These are phyloP conservation scores for Fulvia fulva DNA, from an alignment of 2,329 filamentous ascomycete genomes.

Conservation along the genomic window DNA sequence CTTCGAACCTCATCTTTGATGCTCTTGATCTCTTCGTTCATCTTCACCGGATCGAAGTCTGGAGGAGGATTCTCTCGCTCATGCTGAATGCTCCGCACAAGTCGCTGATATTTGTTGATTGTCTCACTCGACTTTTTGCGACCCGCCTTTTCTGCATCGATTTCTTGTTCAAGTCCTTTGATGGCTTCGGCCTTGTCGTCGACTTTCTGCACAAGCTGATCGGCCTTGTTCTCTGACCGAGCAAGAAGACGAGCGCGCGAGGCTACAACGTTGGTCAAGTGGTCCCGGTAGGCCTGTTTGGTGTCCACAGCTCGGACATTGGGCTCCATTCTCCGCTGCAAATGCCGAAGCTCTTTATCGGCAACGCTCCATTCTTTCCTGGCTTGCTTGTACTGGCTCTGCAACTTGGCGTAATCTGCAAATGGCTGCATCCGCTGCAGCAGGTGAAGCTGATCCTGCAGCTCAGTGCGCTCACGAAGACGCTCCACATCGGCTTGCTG, in stretches of 20 bases:
- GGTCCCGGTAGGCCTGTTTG: constrained; percentile 64
- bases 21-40: constrained; percentile 68
- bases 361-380: constrained; percentile 56
- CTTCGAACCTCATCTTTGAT: constrained; percentile 47
- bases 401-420: constrained; percentile 59
- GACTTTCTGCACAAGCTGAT: constrained; percentile 35
- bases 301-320: constrained; percentile 63
- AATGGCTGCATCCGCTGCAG: constrained; percentile 64
- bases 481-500: constrained; percentile 80
- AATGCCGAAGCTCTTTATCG: constrained; percentile 52
- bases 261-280: constrained; percentile 54
- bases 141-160: constrained; percentile 39
- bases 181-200: constrained; percentile 37
- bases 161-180: constrained; percentile 34
- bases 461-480: constrained; percentile 68
- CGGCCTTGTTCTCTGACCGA: constrained; percentile 50
- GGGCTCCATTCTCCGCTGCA: constrained; percentile 63
- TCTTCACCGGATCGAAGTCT: constrained; percentile 65
- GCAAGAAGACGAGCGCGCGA: constrained; percentile 54
- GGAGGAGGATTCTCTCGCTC: constrained; percentile 59
- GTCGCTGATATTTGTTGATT: constrained; percentile 35
- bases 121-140: constrained; percentile 37
- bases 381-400: constrained; percentile 45
- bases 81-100: constrained; percentile 61
- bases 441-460: constrained; percentile 60